Evolutionary conservation across 1,284 basidiomycete species (phyloP).

Genomic region (Trametes versicolor): DNA sequence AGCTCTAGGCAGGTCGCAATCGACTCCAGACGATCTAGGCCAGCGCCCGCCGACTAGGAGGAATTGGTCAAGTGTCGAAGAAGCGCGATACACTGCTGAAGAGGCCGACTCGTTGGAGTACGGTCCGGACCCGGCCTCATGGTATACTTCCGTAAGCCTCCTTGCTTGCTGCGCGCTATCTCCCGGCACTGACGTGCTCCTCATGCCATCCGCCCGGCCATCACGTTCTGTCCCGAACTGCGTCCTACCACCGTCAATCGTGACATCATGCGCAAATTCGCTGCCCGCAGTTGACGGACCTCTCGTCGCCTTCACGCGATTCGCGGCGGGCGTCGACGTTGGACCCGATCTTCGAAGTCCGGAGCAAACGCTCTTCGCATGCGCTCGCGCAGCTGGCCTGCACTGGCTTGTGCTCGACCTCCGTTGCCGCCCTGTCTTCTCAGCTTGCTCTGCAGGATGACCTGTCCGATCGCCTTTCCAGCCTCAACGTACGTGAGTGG

Average conservation of each 20-base stretch:
- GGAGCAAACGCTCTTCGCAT: conserved; percentile 34
- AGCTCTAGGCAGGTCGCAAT: conserved; percentile 34
- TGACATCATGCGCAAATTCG: conserved; percentile 23
- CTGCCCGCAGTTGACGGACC: conserved; percentile 22
- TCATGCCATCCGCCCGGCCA: conserved; percentile 16
- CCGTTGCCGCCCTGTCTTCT: conserved; percentile 41
- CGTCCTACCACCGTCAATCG: conserved; percentile 9
- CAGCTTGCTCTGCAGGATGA: conserved; percentile 37
- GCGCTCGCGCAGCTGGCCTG: conserved; percentile 42
- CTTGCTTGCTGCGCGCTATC: conserved; percentile 27
- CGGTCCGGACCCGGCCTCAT: conserved; percentile 26
- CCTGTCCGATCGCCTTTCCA: conserved; percentile 25
- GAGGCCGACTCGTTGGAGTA: conserved; percentile 18
- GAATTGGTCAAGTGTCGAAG: conserved; percentile 33
- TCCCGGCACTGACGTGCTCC: conserved; percentile 26
- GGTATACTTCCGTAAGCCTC: conserved; percentile 32
- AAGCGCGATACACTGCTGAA: conserved; percentile 29
- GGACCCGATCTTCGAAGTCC: conserved; percentile 32
- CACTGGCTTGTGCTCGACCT: conserved; percentile 43
- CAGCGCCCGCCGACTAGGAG: conserved; percentile 26
- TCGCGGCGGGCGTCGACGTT: conserved; percentile 24
- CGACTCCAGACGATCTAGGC: conserved; percentile 31
- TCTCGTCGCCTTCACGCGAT: conserved; percentile 5
- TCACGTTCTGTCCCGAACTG: conserved; percentile 16
- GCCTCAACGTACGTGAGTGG: conserved; percentile 19